Base-by-base conservation (phyloP, 371 early-diverging fungal species). In the Rhizomucor miehei region DNA sequence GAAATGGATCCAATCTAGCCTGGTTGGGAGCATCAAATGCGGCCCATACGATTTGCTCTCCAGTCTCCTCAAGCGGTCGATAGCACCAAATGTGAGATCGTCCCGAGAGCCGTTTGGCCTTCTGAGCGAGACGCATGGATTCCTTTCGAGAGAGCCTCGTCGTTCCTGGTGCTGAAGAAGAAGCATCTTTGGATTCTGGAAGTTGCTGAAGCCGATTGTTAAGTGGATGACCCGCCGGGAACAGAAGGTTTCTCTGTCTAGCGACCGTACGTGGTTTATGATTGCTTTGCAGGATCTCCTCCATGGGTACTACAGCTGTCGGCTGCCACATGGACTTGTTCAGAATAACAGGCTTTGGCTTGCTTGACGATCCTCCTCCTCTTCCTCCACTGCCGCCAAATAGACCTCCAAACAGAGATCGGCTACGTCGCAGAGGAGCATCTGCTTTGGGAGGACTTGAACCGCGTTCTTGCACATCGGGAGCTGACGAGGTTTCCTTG, bases 71-170 rank as follows among this genome's bases (percentile, higher is more conserved):
- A 51, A 50, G 17, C 6, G 61, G 61, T 13, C 61, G 56, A 37
- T 55, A 60, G n/a, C 61, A 60, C 61, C 61, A 60, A 23, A 60
- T 60, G 51, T 44, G 55, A 1, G 25, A 39, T 21, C 61, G 51
- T 16, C 24, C 21, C 3, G 51, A 25, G 6, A 56, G 41, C 13
- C 45, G 46, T 24, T 48, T 49, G 6, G 56, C 61, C 35, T 56
- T 60, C 12, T 44, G 36, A 1, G 20, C 21, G 0, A 57, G 4
- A 5, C 51, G 21, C 13, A 21, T 43, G 1, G 57, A 51, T 46
- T 57, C 57, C 17, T 51, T 57, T 10, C 57, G 51, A 2, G 57
- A 45, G 29, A 51, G 13, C 24, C 21, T 34, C 35, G 38, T 43
- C 1, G 35, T 20, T 46, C 21, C 12, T 24, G 21, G 8, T 19